A percentile compares a stretch with the other conserved stretches of the same genome.
These are phyloP conservation scores for Aspergillus sclerotialis DNA, from an alignment of 2,329 filamentous ascomycete genomes.

Conservation along the genomic window DNA sequence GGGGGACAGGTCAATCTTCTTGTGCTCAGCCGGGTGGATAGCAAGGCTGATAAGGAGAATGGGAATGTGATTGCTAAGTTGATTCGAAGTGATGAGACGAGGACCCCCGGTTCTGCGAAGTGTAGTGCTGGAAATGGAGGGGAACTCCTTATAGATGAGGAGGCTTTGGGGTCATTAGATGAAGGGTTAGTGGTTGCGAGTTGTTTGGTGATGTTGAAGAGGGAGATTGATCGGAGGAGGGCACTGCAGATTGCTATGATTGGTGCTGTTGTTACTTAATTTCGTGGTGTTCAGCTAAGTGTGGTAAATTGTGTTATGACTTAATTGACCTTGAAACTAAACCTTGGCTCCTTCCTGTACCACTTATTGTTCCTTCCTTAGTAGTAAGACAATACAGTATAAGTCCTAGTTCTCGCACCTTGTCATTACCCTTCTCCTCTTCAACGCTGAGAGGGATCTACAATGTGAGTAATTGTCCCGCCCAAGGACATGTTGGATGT, in stretches of 20 bases:
- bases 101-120: conserved; percentile 29
- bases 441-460: no score
- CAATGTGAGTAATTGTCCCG: no score
- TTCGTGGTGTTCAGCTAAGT: no score
- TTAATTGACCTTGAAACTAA: no score
- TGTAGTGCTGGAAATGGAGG: conserved; percentile 37
- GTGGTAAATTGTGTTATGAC: no score
- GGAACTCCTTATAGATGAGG: conserved; percentile 46
- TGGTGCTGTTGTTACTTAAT: no score
- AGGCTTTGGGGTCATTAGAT: conserved; percentile 30
- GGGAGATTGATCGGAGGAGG: conserved; percentile 55
- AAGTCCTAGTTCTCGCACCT: no score
- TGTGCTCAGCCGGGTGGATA: conserved; percentile 14
- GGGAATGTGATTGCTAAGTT: conserved; percentile 32
- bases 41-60: conserved; percentile 2
- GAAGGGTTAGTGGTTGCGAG: conserved; percentile 50
- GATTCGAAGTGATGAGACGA: conserved; percentile 33
- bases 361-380: no score
- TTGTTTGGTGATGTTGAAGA: conserved; percentile 58
- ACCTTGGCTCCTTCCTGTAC: no score
- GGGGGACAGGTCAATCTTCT: conserved; percentile 21
- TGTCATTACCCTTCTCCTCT: no score
- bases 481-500: no score
- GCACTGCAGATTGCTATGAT: conserved; percentile 46
- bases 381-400: no score